Percentiles rank a stretch among this genome's conserved stretches.
These are phyloP conservation scores for Dactylellina haptotyla DNA, from an alignment of 2,329 filamentous ascomycete species.

Conservation along the genomic window DNA sequence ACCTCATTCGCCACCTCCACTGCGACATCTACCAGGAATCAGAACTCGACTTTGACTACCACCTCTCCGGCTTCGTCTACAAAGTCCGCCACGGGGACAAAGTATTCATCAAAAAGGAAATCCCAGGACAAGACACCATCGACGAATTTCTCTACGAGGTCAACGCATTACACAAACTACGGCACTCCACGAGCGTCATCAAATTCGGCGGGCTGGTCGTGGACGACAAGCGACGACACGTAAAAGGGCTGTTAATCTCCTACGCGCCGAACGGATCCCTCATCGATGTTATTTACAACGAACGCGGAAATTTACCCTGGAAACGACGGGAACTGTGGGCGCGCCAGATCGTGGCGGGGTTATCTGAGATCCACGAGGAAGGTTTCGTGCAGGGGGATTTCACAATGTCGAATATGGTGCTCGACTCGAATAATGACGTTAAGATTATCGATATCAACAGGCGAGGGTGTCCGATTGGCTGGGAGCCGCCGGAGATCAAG, in stretches of 20 bases:
- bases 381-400: conserved; percentile 98
- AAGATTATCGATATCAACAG: conserved; percentile 99
- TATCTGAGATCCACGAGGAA: conserved; percentile 92
- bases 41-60: conserved; percentile 84
- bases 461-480: conserved; percentile 94
- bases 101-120: conserved; percentile 94
- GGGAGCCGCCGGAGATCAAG: conserved; percentile 93
- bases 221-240: conserved; percentile 75
- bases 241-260: conserved; percentile 89
- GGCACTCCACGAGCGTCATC: conserved; percentile 79
- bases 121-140: conserved; percentile 91
- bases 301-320: conserved; percentile 71
- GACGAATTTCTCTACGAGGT: conserved; percentile 98
- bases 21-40: conserved; percentile 75
- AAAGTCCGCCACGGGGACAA: conserved; percentile 78
- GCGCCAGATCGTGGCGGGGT: conserved; percentile 84
- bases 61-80: conserved; percentile 97
- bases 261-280: conserved; percentile 87
- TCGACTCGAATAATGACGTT: conserved; percentile 83
- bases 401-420: conserved; percentile 95
- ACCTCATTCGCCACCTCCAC: conserved; percentile 77
- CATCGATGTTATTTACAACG: conserved; percentile 89
- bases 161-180: conserved; percentile 85
- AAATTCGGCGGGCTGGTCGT: conserved; percentile 87
- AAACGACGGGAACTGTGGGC: conserved; percentile 84